Evolutionary conservation across 352 stramenopile species (phyloP).

Genomic region (Blastocystis sp.): DNA sequence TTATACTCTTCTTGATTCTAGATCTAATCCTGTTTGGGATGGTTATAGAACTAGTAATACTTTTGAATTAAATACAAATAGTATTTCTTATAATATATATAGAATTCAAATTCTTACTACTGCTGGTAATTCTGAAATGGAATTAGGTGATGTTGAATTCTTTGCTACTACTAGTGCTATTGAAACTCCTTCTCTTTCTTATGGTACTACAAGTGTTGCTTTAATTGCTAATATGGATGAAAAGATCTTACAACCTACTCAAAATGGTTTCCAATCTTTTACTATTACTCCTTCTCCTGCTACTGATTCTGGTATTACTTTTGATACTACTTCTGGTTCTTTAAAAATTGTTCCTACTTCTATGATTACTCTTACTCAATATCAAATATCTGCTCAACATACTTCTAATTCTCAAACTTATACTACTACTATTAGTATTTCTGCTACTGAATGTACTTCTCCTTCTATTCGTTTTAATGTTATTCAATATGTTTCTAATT

Average conservation of each 20-base stretch:
- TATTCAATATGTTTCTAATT: too few relatives aligned
- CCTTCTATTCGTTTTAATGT: constrained; percentile 8
- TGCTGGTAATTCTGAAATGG: neutral
- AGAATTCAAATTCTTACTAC: too few relatives aligned
- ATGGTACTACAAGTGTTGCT: neutral
- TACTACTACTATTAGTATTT: constrained; percentile 9
- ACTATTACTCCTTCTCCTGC: neutral
- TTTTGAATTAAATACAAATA: too few relatives aligned
- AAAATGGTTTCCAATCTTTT: constrained; percentile 11
- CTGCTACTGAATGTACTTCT: constrained; percentile 3
- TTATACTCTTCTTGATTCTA: constrained; percentile 3
- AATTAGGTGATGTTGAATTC: constrained; percentile 11
- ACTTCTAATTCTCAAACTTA: neutral
- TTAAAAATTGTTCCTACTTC: neutral
- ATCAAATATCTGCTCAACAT: neutral
- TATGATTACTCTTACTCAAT: neutral
- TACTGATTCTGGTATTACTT: neutral
- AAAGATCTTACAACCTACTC: neutral
- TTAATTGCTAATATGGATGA: constrained; percentile 8
- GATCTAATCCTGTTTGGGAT: too few relatives aligned
- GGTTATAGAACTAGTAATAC: too few relatives aligned
- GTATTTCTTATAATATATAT: constrained; percentile 1
- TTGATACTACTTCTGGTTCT: neutral
- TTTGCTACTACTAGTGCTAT: too few relatives aligned
- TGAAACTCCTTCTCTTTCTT: constrained; percentile 2